These are phyloP conservation scores for Cladosporium sp. DNA, from an alignment of 2,329 filamentous ascomycete genomes.

Conservation along the genomic window DNA sequence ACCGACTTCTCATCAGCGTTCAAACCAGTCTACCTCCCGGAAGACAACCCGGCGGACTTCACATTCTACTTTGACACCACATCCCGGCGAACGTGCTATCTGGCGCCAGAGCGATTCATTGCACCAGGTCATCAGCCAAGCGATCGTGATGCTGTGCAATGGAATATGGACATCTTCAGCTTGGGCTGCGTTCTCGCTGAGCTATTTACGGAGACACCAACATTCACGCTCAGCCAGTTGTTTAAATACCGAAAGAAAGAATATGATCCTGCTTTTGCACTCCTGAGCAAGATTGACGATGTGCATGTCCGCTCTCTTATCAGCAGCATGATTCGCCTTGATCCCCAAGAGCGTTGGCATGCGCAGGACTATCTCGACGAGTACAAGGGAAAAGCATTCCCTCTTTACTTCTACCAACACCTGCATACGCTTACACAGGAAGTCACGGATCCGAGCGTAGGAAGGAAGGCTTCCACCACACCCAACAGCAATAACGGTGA, in stretches of 20 bases:
- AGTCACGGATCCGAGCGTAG: slow-evolving; percentile 86
- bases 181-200: slow-evolving; percentile 96
- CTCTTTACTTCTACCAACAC: slow-evolving; percentile 95
- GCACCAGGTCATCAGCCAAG: slow-evolving; percentile 64
- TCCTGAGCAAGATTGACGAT: slow-evolving; percentile 84
- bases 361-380: slow-evolving; percentile 93
- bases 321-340: slow-evolving; percentile 91
- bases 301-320: slow-evolving; percentile 85
- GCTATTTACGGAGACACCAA: slow-evolving; percentile 88
- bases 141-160: slow-evolving; percentile 44
- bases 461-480: slow-evolving; percentile 69
- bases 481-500: slow-evolving; percentile 74
- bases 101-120: slow-evolving; percentile 90
- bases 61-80: slow-evolving; percentile 98
- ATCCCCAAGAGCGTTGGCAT: slow-evolving; percentile 87
- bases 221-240: slow-evolving; percentile 96
- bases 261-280: slow-evolving; percentile 80
- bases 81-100: slow-evolving; percentile 85
- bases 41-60: slow-evolving; percentile 96
- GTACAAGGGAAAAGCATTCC: slow-evolving; percentile 89
- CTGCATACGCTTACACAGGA: slow-evolving; percentile 97
- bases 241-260: slow-evolving; percentile 92
- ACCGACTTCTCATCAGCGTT: slow-evolving; percentile 96
- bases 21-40: slow-evolving; percentile 89
- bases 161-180: slow-evolving; percentile 99